phyloP scores from a whole-genome alignment of 164 flowering plant species.

The Vitis rupestris region DNA sequence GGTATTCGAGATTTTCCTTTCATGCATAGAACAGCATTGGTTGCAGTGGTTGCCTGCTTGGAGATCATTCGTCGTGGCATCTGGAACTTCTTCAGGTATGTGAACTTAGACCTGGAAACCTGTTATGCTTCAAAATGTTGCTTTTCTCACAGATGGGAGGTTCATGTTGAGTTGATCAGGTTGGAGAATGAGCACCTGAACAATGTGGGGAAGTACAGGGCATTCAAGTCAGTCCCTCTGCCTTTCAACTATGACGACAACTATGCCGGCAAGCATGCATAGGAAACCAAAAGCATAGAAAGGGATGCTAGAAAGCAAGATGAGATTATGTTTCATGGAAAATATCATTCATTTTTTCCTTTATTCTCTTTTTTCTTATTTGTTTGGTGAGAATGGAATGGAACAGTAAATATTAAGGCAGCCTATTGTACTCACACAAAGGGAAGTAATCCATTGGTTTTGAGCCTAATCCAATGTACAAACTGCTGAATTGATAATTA shows the following conservation, averaged over 20 bases:
- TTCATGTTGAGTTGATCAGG: conserved; percentile 13
- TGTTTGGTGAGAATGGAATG: background rate
- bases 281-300: no score
- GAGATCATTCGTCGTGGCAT: conserved; percentile 22
- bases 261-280: conserved; percentile 3
- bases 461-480: no score
- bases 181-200: conserved; percentile 46
- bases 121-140: no score
- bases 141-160: no score
- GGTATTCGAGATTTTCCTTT: conserved; percentile 29
- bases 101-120: no score
- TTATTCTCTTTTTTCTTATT: background rate
- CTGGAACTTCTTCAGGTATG: conserved; percentile 23
- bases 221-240: conserved; percentile 36
- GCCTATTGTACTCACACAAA: no score
- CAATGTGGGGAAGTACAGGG: conserved; percentile 41
- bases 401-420: no score
- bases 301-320: no score
- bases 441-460: no score
- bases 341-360: no score
- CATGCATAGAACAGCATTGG: conserved; percentile 12
- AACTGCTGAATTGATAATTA: no score
- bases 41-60: conserved; percentile 12
- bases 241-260: conserved; percentile 27
- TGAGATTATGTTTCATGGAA: no score